A percentile compares a stretch with the other conserved stretches of the same genome.
phyloP scores from a whole-genome alignment of 306 rosid species.

The Benincasa hispida region DNA sequence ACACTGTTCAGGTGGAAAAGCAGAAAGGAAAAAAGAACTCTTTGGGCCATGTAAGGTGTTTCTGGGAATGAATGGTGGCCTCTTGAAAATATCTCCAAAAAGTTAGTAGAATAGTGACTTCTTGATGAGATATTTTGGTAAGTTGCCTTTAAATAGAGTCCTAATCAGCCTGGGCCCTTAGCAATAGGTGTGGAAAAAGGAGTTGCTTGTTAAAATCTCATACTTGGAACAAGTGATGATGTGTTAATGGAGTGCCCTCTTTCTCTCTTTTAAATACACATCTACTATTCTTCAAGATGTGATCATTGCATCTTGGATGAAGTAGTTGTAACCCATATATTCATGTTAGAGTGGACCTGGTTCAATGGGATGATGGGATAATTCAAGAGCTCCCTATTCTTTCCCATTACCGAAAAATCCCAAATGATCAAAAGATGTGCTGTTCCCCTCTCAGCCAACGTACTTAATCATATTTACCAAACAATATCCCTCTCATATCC shows the following conservation, averaged over 20 bases:
- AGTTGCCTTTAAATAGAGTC: not conserved
- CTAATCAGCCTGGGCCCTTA: not conserved
- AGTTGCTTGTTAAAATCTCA: not conserved
- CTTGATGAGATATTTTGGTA: not conserved
- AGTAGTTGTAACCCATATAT: not conserved
- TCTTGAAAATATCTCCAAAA: not conserved
- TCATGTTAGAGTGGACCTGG: not conserved
- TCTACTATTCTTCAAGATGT: not conserved
- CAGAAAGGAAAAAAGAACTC: not conserved
- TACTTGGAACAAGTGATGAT: not conserved
- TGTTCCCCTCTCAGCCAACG: not conserved
- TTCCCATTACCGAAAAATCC: not conserved
- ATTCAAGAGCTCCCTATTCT: not conserved
- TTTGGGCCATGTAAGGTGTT: not conserved
- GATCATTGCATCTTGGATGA: conserved; percentile 1
- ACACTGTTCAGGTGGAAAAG: not conserved
- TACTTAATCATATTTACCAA: not conserved
- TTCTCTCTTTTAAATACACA: not conserved
- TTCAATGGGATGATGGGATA: not conserved
- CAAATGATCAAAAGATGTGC: not conserved
- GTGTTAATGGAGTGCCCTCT: not conserved
- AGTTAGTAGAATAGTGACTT: not conserved
- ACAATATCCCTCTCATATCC: not conserved
- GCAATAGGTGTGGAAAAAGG: not conserved
- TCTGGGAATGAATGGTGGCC: not conserved